Evolutionary conservation across 352 stramenopile genomes (phyloP).

Genomic region (Albugo candida): DNA sequence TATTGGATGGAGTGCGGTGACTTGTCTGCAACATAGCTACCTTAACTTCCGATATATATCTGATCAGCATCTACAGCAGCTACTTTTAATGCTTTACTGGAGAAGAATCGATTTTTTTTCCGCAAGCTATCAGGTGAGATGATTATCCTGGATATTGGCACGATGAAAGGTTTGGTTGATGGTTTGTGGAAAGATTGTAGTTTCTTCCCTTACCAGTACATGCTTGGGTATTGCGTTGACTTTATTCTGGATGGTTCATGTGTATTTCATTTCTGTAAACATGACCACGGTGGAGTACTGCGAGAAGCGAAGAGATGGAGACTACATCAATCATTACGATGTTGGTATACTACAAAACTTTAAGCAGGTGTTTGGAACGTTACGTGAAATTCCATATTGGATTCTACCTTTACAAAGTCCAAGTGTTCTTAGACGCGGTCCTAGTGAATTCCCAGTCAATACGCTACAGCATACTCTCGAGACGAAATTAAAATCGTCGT

Average conservation of each 20-base stretch:
- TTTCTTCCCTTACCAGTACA: slow-evolving; percentile 47
- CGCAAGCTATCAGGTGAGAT: slow-evolving; percentile 32
- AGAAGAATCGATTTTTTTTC: slow-evolving; percentile 31
- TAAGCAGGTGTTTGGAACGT: slow-evolving; percentile 54
- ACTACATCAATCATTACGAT: slow-evolving; percentile 68
- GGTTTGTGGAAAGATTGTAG: slow-evolving; percentile 17
- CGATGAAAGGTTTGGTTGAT: background rate
- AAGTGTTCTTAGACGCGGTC: slow-evolving; percentile 21
- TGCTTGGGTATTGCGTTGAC: slow-evolving; percentile 42
- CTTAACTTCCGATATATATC: slow-evolving; percentile 49
- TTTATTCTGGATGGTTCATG: slow-evolving; percentile 61
- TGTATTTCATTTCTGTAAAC: slow-evolving; percentile 48
- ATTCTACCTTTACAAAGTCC: slow-evolving; percentile 47
- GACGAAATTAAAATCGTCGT: slow-evolving; percentile 19
- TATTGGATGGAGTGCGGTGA: slow-evolving; percentile 43
- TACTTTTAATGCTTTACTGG: slow-evolving; percentile 31
- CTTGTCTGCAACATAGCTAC: slow-evolving; percentile 46
- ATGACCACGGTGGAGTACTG: slow-evolving; percentile 77
- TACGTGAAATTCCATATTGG: slow-evolving; percentile 36
- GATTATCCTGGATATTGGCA: background rate
- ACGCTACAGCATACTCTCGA: background rate
- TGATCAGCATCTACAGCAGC: slow-evolving; percentile 25
- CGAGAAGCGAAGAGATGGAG: slow-evolving; percentile 58
- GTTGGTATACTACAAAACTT: slow-evolving; percentile 52
- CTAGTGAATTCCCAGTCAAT: slow-evolving; percentile 32